These are phyloP conservation scores for Hypoxylon fuscum DNA, from an alignment of 495 filamentous ascomycete genomes.

Conservation along the genomic window DNA sequence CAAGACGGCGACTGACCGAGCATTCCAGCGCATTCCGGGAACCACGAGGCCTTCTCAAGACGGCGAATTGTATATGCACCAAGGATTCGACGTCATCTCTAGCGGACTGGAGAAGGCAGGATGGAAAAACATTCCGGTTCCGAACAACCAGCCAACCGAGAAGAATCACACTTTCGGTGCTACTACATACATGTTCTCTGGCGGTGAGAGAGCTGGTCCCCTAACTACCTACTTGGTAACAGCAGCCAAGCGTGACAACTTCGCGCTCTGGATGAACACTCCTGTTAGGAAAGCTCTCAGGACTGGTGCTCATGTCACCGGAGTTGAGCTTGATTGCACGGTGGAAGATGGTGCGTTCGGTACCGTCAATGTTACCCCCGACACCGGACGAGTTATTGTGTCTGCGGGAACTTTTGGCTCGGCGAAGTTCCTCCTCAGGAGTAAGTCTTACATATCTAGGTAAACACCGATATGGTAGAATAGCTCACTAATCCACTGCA, in stretches of 20 bases:
- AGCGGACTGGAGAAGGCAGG: constrained; percentile 64
- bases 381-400: constrained; percentile 72
- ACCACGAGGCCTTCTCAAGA: constrained; percentile 74
- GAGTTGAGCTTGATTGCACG: constrained; percentile 72
- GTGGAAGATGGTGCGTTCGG: constrained; percentile 64
- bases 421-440: constrained; percentile 70
- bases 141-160: constrained; percentile 65
- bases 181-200: constrained; percentile 73
- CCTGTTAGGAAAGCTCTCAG: constrained; percentile 72
- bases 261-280: constrained; percentile 73
- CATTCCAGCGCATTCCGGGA: constrained; percentile 76
- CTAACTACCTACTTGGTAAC: constrained; percentile 76
- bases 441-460: constrained; percentile 37
- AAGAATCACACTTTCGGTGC: constrained; percentile 75
- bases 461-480: neutral
- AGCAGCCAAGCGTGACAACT: constrained; percentile 69
- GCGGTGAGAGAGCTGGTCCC: constrained; percentile 74
- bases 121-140: constrained; percentile 68
- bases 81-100: constrained; percentile 68
- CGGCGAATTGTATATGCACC: constrained; percentile 72
- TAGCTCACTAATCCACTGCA: constrained; percentile 47
- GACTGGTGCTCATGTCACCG: constrained; percentile 66
- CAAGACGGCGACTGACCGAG: constrained; percentile 63
- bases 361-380: constrained; percentile 64
- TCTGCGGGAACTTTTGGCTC: constrained; percentile 76